phyloP scores from a whole-genome alignment of 805 yeast species.

The Peterozyma xylosa region DNA sequence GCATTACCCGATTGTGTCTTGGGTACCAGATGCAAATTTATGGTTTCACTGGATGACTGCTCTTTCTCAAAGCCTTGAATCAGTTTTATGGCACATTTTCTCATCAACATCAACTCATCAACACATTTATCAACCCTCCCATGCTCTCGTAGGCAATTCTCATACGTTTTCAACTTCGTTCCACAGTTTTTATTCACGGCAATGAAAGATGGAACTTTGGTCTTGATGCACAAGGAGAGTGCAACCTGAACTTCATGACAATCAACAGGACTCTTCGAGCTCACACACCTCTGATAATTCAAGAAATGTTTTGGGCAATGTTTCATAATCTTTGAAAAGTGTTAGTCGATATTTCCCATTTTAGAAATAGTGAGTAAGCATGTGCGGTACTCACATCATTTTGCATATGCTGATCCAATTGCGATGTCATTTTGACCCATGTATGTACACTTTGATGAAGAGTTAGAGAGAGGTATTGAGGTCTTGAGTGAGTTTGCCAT shows the following conservation, averaged over 20 bases:
- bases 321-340: constrained; percentile 42
- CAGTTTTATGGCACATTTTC: constrained; percentile 39
- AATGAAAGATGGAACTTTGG: constrained; percentile 62
- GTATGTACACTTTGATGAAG: background rate
- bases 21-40: too few relatives aligned
- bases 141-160: constrained; percentile 50
- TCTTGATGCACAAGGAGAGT: constrained; percentile 56
- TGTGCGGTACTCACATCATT: constrained; percentile 46
- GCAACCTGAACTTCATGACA: constrained; percentile 52
- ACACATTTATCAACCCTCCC: constrained; percentile 44
- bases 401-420: constrained; percentile 64
- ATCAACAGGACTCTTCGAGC: constrained; percentile 40
- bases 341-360: background rate
- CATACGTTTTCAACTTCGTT: constrained; percentile 51
- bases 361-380: background rate
- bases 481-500: background rate
- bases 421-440: constrained; percentile 28
- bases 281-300: constrained; percentile 66
- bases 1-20: too few relatives aligned
- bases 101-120: constrained; percentile 42
- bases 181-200: constrained; percentile 59
- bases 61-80: too few relatives aligned
- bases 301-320: constrained; percentile 69
- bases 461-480: background rate
- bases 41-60: too few relatives aligned